Base-by-base conservation (phyloP, 75 land plant species). In the Cupressus sempervirens region DNA sequence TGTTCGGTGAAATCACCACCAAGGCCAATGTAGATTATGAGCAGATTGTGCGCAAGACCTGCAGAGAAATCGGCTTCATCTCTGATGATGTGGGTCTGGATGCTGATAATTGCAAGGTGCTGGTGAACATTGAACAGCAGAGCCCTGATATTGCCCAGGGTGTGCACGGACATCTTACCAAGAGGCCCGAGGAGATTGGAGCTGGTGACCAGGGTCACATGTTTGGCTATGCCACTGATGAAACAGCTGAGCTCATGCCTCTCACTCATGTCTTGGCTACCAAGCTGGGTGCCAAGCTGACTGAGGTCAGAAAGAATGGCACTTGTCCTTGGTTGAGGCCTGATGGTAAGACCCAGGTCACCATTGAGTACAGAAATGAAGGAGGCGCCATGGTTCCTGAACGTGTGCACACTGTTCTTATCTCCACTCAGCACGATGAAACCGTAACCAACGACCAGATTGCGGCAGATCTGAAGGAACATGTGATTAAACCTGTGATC, bases 41-140 rank as follows among this genome's bases (percentile, higher is more conserved):
- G 88, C 91, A 94, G 89, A 94, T 94, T 80, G 95, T 94, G 30
- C 87, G 93, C 9, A 93, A 94, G 83, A 94, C 95, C 13, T 94
- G 93, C 92, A 86, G 96, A 3, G 82, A 81, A 86, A 93, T 94
- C 72, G 95, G 93, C 10, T 94, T 93, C 30, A 87, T 91, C 20
- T 94, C 95, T 77, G 94, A 91, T 58, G 90, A 91, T 53, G 94
- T 93, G 15, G 95, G 95, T 36, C 86, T 93, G 81, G 94, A 93
- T 80, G 95, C 94, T 26, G 94, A 92, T 46, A 74, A 90, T 53
- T 93, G 91, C 89, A 89, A 91, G 87, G 93, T 91, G 23, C 80
- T 93, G 13, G 94, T 93, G 8, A 85, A 93, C 86, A 91, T 93
- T 40, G 93, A 92, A 85, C 93, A 92, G 84, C 93, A 92, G 86